Evolutionary conservation across 2,329 filamentous ascomycete genomes (phyloP).

Genomic region (Trichophyton verrucosum): DNA sequence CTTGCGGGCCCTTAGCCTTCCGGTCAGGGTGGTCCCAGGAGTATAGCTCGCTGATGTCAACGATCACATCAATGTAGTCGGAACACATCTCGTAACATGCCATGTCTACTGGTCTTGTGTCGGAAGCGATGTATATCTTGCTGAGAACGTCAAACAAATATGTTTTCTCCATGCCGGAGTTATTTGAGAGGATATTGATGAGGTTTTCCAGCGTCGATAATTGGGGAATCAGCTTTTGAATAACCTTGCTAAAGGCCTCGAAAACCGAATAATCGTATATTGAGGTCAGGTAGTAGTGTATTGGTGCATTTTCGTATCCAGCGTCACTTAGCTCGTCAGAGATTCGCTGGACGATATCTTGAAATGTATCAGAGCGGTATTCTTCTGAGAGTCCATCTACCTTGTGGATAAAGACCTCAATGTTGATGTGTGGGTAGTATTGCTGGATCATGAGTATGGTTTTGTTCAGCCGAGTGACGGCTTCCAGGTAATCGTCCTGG

Average conservation of each 20-base stretch:
- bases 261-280: constrained; percentile 99
- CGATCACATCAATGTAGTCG: constrained; percentile 96
- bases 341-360: constrained; percentile 91
- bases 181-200: constrained; percentile 84
- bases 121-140: constrained; percentile 97
- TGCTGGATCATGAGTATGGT: constrained; percentile 84
- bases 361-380: constrained; percentile 89
- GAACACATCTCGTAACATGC: constrained; percentile 96
- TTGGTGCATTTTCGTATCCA: constrained; percentile 82
- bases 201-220: constrained; percentile 85
- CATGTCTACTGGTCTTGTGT: constrained; percentile 86
- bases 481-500: constrained; percentile 93
- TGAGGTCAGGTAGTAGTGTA: constrained; percentile 90
- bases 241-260: constrained; percentile 95
- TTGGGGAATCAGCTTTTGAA: constrained; percentile 91
- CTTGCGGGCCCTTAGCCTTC: constrained; percentile 32
- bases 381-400: constrained; percentile 96
- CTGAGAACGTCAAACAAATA: constrained; percentile 96
- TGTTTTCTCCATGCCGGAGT: constrained; percentile 91
- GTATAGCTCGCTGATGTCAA: constrained; percentile 92
- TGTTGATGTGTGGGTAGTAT: constrained; percentile 83
- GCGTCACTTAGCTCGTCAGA: constrained; percentile 91
- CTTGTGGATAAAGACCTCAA: constrained; percentile 98
- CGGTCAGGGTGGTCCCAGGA: constrained; percentile 51
- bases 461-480: constrained; percentile 70